These are phyloP conservation scores for Pyrus betulifolia DNA, from an alignment of 306 rosid genomes.

Conservation along the genomic window DNA sequence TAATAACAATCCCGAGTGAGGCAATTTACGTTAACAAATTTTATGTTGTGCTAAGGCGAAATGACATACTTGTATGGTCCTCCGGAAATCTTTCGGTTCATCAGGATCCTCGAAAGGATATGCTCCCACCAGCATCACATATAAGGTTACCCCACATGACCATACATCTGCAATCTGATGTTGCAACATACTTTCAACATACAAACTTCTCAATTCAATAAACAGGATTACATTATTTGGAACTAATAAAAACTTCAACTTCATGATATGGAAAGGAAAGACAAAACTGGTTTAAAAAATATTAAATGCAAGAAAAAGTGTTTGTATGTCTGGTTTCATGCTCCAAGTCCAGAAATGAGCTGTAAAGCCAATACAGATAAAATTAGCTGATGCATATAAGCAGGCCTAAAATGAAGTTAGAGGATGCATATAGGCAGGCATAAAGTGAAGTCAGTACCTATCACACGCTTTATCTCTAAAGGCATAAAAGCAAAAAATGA, in stretches of 20 bases:
- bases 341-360: background rate
- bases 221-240: background rate
- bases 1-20: constrained; percentile 21
- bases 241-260: background rate
- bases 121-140: constrained; percentile 81
- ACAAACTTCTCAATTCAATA: background rate
- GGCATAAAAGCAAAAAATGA: background rate
- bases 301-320: background rate
- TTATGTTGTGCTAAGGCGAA: constrained; percentile 5
- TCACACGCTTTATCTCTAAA: background rate
- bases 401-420: background rate
- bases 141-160: constrained; percentile 95
- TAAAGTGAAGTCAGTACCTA: background rate
- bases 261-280: background rate
- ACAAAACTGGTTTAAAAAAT: background rate
- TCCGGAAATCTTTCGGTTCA: constrained; percentile 79
- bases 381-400: background rate
- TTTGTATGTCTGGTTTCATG: background rate
- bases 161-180: constrained; percentile 89
- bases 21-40: constrained; percentile 16
- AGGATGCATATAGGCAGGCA: background rate
- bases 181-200: constrained; percentile 12
- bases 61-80: constrained; percentile 70
- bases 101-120: constrained; percentile 95
- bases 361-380: background rate